Percentiles rank a stretch among this genome's conserved stretches.
These are phyloP conservation scores for Lactuca sativa DNA, from an alignment of 129 eudicot species.

Conservation along the genomic window DNA sequence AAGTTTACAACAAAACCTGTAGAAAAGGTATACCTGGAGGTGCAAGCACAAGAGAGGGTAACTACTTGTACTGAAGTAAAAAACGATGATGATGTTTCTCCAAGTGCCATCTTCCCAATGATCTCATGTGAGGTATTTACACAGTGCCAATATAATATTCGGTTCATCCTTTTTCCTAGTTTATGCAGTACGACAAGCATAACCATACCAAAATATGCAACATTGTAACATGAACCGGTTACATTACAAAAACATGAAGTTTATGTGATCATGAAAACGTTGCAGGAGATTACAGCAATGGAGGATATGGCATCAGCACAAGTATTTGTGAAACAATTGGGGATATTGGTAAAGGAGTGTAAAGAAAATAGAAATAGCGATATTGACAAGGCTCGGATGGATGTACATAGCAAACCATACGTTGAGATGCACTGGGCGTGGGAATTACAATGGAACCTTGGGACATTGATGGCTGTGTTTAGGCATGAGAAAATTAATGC, in stretches of 20 bases:
- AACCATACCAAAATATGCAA: background rate
- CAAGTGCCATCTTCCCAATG: constrained; percentile 11
- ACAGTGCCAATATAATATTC: background rate
- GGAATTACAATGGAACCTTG: background rate
- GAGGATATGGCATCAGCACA: too few relatives aligned
- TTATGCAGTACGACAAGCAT: too few relatives aligned
- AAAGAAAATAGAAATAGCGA: too few relatives aligned
- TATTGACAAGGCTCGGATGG: too few relatives aligned
- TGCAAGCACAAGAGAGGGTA: background rate
- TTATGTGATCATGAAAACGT: too few relatives aligned
- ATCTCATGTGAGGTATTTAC: constrained; percentile 18
- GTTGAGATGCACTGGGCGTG: too few relatives aligned
- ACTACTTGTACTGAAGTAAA: background rate
- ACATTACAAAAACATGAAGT: too few relatives aligned
- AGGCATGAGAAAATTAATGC: too few relatives aligned
- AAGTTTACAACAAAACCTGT: background rate
- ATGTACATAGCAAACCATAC: too few relatives aligned
- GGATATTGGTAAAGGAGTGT: too few relatives aligned
- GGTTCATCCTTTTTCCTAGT: background rate
- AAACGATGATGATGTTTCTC: constrained; percentile 16
- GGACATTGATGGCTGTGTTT: background rate
- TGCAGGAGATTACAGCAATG: too few relatives aligned
- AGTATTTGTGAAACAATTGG: too few relatives aligned
- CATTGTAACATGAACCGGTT: background rate
- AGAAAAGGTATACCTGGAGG: background rate